These are phyloP conservation scores for Verticillium dahliae DNA, from an alignment of 2,329 filamentous ascomycete species.

Conservation along the genomic window DNA sequence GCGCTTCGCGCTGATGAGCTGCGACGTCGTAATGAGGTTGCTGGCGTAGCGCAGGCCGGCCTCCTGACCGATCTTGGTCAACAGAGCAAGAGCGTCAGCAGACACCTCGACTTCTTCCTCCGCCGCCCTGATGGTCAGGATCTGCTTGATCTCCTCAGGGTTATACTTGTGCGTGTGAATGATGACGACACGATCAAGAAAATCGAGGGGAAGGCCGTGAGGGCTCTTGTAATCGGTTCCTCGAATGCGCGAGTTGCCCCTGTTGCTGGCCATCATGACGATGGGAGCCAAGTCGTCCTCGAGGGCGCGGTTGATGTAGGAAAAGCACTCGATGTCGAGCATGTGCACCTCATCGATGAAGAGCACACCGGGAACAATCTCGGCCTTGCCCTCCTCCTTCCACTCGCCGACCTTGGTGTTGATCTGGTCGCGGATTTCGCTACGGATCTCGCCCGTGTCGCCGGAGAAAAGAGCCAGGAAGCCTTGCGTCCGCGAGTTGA, in stretches of 20 bases:
- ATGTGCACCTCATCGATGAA: constrained; percentile 99
- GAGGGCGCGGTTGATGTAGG: constrained; percentile 93
- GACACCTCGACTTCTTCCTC: constrained; percentile 94
- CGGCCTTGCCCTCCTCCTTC: constrained; percentile 98
- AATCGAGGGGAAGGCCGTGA: constrained; percentile 90
- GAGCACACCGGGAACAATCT: constrained; percentile 92
- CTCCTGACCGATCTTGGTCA: constrained; percentile 94
- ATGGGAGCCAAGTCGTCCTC: constrained; percentile 94
- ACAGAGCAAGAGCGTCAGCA: constrained; percentile 79
- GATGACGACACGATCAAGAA: constrained; percentile 92
- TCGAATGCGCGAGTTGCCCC: constrained; percentile 83
- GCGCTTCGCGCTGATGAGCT: constrained; percentile 80
- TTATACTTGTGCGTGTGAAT: constrained; percentile 86
- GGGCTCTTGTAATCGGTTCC: constrained; percentile 91
- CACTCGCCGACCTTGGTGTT: constrained; percentile 98
- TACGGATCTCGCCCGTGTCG: constrained; percentile 95
- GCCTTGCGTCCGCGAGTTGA: constrained; percentile 97
- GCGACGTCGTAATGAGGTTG: constrained; percentile 92
- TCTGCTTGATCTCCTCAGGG: constrained; percentile 82
- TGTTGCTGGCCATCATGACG: constrained; percentile 98
- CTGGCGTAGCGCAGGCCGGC: constrained; percentile 91
- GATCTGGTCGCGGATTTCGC: constrained; percentile 96
- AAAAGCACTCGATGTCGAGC: constrained; percentile 99
- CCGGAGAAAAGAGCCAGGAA: constrained; percentile 96
- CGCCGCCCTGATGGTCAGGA: constrained; percentile 83